Evolutionary conservation across 1,139 yeast species (phyloP).

Genomic region (Diutina sp.): DNA sequence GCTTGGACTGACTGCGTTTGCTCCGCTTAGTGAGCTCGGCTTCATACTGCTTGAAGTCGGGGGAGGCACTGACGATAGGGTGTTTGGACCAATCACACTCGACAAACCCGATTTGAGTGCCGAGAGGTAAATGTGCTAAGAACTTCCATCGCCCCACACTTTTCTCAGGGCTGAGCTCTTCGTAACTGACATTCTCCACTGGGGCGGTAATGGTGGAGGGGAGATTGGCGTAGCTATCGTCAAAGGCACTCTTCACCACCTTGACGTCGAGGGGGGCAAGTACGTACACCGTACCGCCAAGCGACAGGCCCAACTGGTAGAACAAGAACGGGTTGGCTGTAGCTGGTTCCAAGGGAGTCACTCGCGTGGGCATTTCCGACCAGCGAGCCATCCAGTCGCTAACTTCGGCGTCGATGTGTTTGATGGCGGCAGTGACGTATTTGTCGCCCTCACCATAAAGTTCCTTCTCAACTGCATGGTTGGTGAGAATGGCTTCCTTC

Average conservation of each 20-base stretch:
- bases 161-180: conserved; percentile 41
- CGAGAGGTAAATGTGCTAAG: conserved; percentile 70
- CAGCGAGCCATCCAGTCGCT: conserved; percentile 19
- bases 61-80: conserved; percentile 27
- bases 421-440: conserved; percentile 44
- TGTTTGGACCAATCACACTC: conserved; percentile 70
- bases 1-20: conserved; percentile 37
- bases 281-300: conserved; percentile 46
- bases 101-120: conserved; percentile 71
- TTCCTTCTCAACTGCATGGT: conserved; percentile 42
- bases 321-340: conserved; percentile 17
- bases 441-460: conserved; percentile 49
- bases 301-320: conserved; percentile 64
- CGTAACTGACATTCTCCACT: conserved; percentile 59
- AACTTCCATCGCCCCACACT: conserved; percentile 57
- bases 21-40: conserved; percentile 52
- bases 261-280: conserved; percentile 71
- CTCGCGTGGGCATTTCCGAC: conserved; percentile 1
- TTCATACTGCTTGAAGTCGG: conserved; percentile 39
- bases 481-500: conserved; percentile 29
- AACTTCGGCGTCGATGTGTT: conserved; percentile 36
- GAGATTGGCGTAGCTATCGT: conserved; percentile 41
- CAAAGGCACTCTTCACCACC: conserved; percentile 52
- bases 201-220: conserved; percentile 53
- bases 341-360: not conserved